These are phyloP conservation scores for Hericium coralloides DNA, from an alignment of 768 basidiomycete genomes.

Conservation along the genomic window DNA sequence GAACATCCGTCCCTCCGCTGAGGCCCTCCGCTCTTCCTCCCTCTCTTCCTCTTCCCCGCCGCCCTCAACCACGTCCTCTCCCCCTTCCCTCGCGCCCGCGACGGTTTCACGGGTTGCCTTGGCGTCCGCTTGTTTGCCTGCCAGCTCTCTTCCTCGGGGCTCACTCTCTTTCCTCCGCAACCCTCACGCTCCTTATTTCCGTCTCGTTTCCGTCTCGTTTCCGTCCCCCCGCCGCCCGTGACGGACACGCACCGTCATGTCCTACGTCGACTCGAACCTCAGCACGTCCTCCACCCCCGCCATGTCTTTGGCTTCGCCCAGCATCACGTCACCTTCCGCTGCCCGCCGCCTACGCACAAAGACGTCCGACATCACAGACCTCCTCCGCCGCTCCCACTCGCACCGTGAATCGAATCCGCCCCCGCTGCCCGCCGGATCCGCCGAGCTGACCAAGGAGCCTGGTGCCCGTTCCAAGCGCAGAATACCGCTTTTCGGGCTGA, in stretches of 20 bases:
- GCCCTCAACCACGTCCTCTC: no score
- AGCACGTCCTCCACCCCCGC: not conserved
- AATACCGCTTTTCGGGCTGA: slow-evolving; percentile 13
- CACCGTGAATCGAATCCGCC: slow-evolving; percentile 3
- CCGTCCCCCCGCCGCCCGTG: not conserved
- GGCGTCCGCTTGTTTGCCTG: no score
- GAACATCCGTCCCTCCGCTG: slow-evolving; percentile 1
- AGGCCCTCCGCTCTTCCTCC: not conserved
- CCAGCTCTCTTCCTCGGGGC: no score
- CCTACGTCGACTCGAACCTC: not conserved
- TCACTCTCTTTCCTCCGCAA: no score
- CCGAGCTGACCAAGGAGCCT: not conserved
- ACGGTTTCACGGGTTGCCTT: no score
- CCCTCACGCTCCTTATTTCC: no score
- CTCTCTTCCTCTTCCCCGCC: not conserved
- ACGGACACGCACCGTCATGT: not conserved
- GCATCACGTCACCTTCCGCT: not conserved
- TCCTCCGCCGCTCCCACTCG: slow-evolving; percentile 8
- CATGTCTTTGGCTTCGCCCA: slow-evolving; percentile 4
- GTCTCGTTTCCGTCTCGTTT: not conserved
- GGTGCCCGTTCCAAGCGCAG: slow-evolving; percentile 5
- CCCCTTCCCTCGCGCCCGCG: no score
- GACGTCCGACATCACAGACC: slow-evolving; percentile 12
- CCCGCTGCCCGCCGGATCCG: not conserved
- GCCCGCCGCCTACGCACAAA: slow-evolving; percentile 9